These are phyloP conservation scores for Fusarium sp. DNA, from an alignment of 2,329 filamentous ascomycete species.

Conservation along the genomic window DNA sequence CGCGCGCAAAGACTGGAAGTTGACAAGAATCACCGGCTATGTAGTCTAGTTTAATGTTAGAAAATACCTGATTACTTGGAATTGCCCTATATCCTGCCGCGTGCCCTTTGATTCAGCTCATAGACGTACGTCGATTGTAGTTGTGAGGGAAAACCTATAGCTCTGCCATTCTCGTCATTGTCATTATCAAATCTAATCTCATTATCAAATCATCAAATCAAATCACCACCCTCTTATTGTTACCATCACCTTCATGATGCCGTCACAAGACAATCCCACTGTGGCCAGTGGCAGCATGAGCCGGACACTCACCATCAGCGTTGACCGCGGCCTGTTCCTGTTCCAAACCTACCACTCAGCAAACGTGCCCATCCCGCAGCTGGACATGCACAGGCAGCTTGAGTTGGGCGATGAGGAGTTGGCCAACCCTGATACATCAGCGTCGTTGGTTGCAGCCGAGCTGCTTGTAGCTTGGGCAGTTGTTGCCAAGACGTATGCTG, in stretches of 20 bases:
- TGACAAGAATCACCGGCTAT: too few species aligned
- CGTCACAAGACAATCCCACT: slow-evolving; percentile 4
- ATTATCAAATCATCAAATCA: too few species aligned
- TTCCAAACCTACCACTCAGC: slow-evolving; percentile 7
- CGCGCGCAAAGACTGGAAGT: too few species aligned
- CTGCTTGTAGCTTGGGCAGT: slow-evolving; percentile 10
- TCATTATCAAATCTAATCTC: too few species aligned
- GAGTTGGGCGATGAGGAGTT: background rate
- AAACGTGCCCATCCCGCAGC: background rate
- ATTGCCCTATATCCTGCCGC: too few species aligned
- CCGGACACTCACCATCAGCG: slow-evolving; percentile 16
- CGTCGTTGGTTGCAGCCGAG: background rate
- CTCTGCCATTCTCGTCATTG: too few species aligned
- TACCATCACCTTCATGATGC: slow-evolving; percentile 5
- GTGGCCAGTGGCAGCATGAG: slow-evolving; percentile 11
- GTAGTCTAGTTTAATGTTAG: too few species aligned
- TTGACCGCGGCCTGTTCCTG: slow-evolving; percentile 2
- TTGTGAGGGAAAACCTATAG: too few species aligned
- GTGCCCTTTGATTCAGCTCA: too few species aligned
- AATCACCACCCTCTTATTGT: background rate
- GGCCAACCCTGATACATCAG: background rate
- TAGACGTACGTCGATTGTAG: too few species aligned
- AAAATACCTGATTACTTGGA: too few species aligned
- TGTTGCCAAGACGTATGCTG: slow-evolving; percentile 2
- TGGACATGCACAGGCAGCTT: background rate